Percentiles rank a stretch among this genome's conserved stretches.
These are phyloP conservation scores for Pilatotrama ljubarskyi DNA, from an alignment of 768 basidiomycete genomes.

Conservation along the genomic window DNA sequence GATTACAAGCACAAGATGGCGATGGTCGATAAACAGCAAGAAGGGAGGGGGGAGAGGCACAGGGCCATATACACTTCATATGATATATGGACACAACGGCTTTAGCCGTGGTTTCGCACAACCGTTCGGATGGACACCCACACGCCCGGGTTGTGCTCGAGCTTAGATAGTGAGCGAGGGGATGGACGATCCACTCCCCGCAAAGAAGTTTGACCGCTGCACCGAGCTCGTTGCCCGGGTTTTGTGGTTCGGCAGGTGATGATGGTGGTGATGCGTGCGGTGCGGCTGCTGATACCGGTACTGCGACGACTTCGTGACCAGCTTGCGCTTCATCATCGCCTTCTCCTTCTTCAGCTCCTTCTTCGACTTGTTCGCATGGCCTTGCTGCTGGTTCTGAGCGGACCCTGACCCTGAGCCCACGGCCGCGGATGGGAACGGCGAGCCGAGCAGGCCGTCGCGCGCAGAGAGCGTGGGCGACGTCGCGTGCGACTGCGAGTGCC, in stretches of 20 bases:
- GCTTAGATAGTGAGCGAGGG: slow-evolving; percentile 27
- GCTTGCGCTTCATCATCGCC: slow-evolving; percentile 62
- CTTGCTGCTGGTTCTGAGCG: slow-evolving; percentile 29
- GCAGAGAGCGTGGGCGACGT: slow-evolving; percentile 40
- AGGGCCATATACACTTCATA: not conserved
- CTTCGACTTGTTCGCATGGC: slow-evolving; percentile 39
- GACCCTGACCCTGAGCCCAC: slow-evolving; percentile 16
- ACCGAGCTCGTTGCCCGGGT: slow-evolving; percentile 52
- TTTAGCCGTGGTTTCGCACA: not conserved
- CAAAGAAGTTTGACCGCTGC: slow-evolving; percentile 46
- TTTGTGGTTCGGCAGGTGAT: slow-evolving; percentile 58
- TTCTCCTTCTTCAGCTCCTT: slow-evolving; percentile 69
- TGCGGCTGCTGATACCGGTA: slow-evolving; percentile 43
- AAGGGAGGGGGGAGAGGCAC: not conserved
- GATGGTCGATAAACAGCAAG: slow-evolving; percentile 1
- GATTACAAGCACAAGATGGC: slow-evolving; percentile 9
- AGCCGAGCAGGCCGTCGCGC: slow-evolving; percentile 49
- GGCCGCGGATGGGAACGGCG: slow-evolving; percentile 46
- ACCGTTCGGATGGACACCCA: not conserved
- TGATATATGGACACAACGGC: slow-evolving; percentile 4
- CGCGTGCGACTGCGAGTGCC: slow-evolving; percentile 20
- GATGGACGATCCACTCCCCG: slow-evolving; percentile 23
- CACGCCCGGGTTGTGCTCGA: not conserved
- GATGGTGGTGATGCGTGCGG: slow-evolving; percentile 57
- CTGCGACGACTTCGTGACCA: slow-evolving; percentile 41